phyloP scores from a whole-genome alignment of 1,284 basidiomycete species.

The Inonotus hispidus region DNA sequence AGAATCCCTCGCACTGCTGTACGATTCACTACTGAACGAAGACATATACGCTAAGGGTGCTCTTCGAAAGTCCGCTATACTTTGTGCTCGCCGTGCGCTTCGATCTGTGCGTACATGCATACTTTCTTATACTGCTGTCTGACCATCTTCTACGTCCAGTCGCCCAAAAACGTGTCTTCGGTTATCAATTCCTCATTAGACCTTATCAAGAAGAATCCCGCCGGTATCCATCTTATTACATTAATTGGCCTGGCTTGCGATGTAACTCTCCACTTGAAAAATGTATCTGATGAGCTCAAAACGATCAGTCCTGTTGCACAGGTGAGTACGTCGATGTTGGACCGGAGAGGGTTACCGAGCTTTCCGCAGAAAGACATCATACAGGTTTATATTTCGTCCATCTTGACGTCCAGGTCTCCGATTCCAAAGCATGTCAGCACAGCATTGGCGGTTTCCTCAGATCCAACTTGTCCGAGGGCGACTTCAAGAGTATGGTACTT shows the following conservation, averaged over 20 bases:
- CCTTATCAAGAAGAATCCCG: constrained; percentile 43
- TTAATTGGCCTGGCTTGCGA: constrained; percentile 58
- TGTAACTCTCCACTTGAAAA: constrained; percentile 56
- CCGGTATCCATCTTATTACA: constrained; percentile 43
- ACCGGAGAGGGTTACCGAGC: background rate
- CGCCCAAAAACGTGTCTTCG: constrained; percentile 33
- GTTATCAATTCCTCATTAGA: constrained; percentile 47
- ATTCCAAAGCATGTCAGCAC: constrained; percentile 48
- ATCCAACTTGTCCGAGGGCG: constrained; percentile 42
- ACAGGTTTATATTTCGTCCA: constrained; percentile 41
- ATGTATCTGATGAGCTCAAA: constrained; percentile 32
- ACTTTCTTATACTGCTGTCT: constrained; percentile 15
- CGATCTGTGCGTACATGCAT: constrained; percentile 42
- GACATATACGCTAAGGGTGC: constrained; percentile 50
- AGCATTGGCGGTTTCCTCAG: constrained; percentile 59
- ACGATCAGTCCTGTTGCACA: constrained; percentile 39
- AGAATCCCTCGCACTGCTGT: constrained; percentile 47
- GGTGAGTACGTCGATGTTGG: constrained; percentile 26
- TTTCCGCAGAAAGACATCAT: constrained; percentile 46
- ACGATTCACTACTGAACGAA: constrained; percentile 53
- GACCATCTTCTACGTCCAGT: constrained; percentile 5
- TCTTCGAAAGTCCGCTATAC: constrained; percentile 51
- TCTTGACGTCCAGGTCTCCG: constrained; percentile 54
- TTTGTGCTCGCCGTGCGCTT: constrained; percentile 57
- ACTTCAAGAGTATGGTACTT: constrained; percentile 47